Conservation (phyloP, 2,329 filamentous ascomycete genomes). For the Thelonectria blattea region DNA sequence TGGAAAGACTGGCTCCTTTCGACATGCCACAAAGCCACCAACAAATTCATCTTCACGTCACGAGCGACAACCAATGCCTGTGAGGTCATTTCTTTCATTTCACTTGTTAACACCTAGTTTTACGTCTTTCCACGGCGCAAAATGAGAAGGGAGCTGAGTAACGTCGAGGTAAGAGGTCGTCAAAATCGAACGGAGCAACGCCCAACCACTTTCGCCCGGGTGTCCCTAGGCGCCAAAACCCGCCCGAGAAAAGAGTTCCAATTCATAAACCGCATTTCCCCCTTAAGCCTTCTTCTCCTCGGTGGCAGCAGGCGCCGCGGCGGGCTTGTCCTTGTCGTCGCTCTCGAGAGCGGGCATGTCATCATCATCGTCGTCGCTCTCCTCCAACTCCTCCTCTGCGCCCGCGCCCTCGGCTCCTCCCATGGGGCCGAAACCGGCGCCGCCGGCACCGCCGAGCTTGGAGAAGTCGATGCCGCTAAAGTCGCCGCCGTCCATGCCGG, state of each 20-base stretch:
- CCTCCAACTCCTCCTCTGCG: constrained; percentile 56
- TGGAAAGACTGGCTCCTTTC: neutral
- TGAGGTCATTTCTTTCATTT: constrained; percentile 1
- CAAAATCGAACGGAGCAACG: constrained; percentile 35
- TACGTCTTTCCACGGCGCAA: constrained; percentile 34
- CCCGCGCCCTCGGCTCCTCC: constrained; percentile 51
- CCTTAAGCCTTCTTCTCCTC: constrained; percentile 49
- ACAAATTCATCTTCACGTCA: neutral
- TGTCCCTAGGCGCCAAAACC: constrained; percentile 26
- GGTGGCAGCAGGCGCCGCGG: constrained; percentile 42
- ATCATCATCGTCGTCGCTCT: constrained; percentile 71
- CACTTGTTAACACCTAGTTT: constrained; percentile 28
- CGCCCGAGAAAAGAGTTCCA: constrained; percentile 8
- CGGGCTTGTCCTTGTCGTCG: constrained; percentile 54
- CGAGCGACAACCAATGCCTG: neutral
- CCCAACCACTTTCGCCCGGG: constrained; percentile 31
- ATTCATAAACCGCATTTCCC: constrained; percentile 23
- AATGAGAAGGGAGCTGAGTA: constrained; percentile 24
- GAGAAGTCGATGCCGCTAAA: constrained; percentile 93
- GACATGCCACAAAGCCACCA: neutral
- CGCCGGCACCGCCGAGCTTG: constrained; percentile 74
- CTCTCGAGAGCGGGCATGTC: constrained; percentile 86
- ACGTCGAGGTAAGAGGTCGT: constrained; percentile 27
- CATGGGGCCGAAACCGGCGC: constrained; percentile 65
- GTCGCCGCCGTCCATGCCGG: constrained; percentile 65